phyloP scores from a whole-genome alignment of 1,284 basidiomycete genomes.

The Wallemia ichthyophaga region DNA sequence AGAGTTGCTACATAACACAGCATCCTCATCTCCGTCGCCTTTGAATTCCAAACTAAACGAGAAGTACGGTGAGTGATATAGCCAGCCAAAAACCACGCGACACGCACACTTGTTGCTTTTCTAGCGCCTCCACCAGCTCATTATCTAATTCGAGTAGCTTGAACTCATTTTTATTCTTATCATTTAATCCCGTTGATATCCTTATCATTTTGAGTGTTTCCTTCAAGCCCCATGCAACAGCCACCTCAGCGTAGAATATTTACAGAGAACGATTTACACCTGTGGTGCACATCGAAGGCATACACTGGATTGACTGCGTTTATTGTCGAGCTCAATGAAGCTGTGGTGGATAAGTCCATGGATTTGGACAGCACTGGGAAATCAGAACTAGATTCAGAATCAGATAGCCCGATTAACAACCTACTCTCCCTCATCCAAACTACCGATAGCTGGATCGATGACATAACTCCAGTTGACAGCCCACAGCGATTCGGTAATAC shows the following conservation, averaged over 20 bases:
- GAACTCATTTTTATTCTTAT: not conserved
- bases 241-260: constrained; percentile 12
- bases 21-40: constrained; percentile 47
- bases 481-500: constrained; percentile 85
- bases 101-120: not conserved
- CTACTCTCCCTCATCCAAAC: constrained; percentile 31
- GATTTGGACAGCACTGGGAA: constrained; percentile 4
- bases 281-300: constrained; percentile 11
- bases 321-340: constrained; percentile 12
- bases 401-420: constrained; percentile 20
- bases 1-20: constrained; percentile 48
- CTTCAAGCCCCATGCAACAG: no score
- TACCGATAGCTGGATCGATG: constrained; percentile 48
- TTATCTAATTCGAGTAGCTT: not conserved
- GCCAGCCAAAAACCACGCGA: no score
- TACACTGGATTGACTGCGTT: constrained; percentile 10
- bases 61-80: no score
- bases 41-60: no score
- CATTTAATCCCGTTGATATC: not conserved
- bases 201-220: not conserved
- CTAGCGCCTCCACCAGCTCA: not conserved
- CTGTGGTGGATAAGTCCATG: constrained; percentile 11
- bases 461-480: constrained; percentile 43
- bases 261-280: constrained; percentile 11
- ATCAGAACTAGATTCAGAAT: not conserved